Evolutionary conservation across 192 early-diverging fungal genomes (phyloP), one percentile per base, ranked within the genome.

Genomic region (Gaertneriomyces semiglobifer): DNA sequence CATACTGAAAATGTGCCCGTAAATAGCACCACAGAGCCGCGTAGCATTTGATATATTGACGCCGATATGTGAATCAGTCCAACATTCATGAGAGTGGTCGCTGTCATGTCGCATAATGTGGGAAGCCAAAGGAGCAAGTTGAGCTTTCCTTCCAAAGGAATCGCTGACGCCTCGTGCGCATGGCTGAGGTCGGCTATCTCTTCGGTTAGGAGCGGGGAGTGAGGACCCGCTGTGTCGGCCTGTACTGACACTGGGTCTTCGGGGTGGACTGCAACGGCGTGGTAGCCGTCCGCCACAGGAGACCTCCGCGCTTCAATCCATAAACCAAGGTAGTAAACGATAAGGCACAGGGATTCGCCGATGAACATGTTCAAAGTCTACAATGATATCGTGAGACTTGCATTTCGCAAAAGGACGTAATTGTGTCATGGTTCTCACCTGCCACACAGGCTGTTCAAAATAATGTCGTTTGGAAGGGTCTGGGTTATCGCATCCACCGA

Each of bases 391-490:
- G 2, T 33, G 25, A 33, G 25, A 33, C 25, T 33, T 33, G 25
- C 25, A 33, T 33, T 33, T 33, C 25, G 25, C 25, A 33, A 33
- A 33, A 33, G 25, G 0, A 33, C 0, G 25, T 33, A 2, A 0
- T 2, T 33, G 25, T 33, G 2, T 33, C 19, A 33, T 33, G 25
- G 25, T 33, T 16, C 56, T 65, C 14, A 77, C 75, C 84, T 96
- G 94, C 90, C 90, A 94, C n/a, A 95, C 79, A 11, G 96, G 96
- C 77, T 98, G 96, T 74, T 98, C 94, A 84, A 93, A 98, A 52
- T 88, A 81, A 52, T 87, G 71, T 47, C 81, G 79, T 16, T 88
- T 83, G 10, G 67, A 68, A 3, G 82, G 79, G 62, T 94, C 87
- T 11, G 87, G 82, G 73, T 83, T 85, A 52, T 91, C 82, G 68